phyloP scores from a whole-genome alignment of 345 rosid genomes.

The Geranium rotundifolium region DNA sequence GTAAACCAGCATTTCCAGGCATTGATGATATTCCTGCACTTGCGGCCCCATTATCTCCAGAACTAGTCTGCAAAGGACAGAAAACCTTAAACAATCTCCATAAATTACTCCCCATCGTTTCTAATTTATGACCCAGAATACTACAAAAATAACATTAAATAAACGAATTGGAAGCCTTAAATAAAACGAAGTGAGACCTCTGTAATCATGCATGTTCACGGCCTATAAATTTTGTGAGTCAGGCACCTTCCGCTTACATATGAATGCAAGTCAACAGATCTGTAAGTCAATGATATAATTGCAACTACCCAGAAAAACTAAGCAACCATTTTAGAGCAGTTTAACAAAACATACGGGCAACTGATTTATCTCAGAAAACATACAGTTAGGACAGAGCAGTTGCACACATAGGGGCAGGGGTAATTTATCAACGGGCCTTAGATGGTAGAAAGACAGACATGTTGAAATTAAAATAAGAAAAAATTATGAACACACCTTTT shows the following conservation, averaged over 20 bases:
- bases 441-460: not conserved
- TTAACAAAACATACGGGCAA: too few relatives aligned
- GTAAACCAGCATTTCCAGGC: slow-evolving; percentile 81
- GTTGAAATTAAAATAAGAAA: not conserved
- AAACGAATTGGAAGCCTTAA: not conserved
- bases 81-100: not conserved
- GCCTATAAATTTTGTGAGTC: not conserved
- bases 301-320: too few relatives aligned
- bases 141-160: too few relatives aligned
- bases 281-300: too few relatives aligned
- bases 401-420: not conserved
- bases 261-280: too few relatives aligned
- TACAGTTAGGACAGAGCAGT: too few relatives aligned
- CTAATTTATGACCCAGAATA: not conserved
- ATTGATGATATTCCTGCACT: slow-evolving; percentile 54
- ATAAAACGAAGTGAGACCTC: not conserved
- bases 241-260: not conserved
- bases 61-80: slow-evolving; percentile 24
- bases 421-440: too few relatives aligned
- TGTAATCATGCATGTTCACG: not conserved
- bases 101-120: not conserved
- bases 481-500: slow-evolving; percentile 42
- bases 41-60: slow-evolving; percentile 48
- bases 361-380: too few relatives aligned
- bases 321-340: too few relatives aligned